Percentiles rank a stretch among this genome's conserved stretches.
Conservation (phyloP, 192 early-diverging fungal species). For the Piromyces sp. region DNA sequence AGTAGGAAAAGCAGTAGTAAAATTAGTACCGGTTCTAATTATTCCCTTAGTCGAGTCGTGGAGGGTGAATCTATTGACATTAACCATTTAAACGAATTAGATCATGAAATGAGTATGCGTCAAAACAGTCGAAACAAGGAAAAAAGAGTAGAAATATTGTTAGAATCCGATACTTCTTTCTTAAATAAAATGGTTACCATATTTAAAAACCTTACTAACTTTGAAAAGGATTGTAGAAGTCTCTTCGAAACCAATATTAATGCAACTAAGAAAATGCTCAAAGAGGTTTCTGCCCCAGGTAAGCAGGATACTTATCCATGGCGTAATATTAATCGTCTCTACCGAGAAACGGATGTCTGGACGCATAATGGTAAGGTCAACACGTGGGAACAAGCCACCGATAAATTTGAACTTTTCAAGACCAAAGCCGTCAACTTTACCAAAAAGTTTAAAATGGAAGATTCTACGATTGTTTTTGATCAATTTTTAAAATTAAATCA, state of each 20-base stretch:
- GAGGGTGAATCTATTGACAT: not conserved
- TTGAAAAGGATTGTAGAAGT: not conserved
- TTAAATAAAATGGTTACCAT: not conserved
- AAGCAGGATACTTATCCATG: not conserved
- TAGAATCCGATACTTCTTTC: not conserved
- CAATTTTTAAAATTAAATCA: slow-evolving; percentile 46
- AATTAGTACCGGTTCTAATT: no score
- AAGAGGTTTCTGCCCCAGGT: not conserved
- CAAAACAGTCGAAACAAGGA: not conserved
- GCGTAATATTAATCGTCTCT: not conserved
- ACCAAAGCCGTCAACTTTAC: not conserved
- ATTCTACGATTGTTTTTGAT: slow-evolving; percentile 17
- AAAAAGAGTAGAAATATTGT: not conserved
- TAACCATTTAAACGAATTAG: not conserved
- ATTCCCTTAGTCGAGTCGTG: not conserved
- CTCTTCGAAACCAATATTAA: not conserved
- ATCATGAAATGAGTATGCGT: not conserved
- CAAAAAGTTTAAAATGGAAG: not conserved
- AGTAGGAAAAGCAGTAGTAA: not conserved
- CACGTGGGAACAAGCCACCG: not conserved
- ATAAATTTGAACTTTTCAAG: not conserved
- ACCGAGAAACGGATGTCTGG: not conserved
- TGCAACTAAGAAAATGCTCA: not conserved
- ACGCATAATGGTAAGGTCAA: not conserved
- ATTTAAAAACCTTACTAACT: not conserved